Percentiles rank a stretch among this genome's conserved stretches.
Conservation (phyloP, 768 basidiomycete genomes). For the Phylloporus sp. region DNA sequence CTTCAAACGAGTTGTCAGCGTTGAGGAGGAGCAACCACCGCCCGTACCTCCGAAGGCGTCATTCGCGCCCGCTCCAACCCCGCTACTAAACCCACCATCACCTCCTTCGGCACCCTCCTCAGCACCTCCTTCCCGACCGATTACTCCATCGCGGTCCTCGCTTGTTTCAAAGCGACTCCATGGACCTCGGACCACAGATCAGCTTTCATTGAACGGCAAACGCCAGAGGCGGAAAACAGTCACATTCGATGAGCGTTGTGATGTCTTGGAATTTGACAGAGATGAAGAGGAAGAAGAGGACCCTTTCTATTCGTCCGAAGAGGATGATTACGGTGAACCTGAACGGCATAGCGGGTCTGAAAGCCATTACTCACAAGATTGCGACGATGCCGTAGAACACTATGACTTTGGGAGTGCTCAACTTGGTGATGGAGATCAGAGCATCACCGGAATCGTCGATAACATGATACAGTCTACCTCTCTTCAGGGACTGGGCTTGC, state of each 20-base stretch:
- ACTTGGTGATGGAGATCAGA: conserved; percentile 44
- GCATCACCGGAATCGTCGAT: conserved; percentile 69
- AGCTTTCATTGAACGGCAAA: conserved; percentile 27
- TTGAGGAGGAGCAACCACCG: conserved; percentile 30
- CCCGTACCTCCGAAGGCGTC: conserved; percentile 25
- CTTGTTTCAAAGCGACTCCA: conserved; percentile 71
- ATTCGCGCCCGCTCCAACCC: neutral
- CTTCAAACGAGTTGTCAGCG: conserved; percentile 44
- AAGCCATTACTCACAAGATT: conserved; percentile 9
- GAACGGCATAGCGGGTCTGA: conserved; percentile 14
- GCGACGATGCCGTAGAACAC: conserved; percentile 7
- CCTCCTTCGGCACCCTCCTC: conserved; percentile 32
- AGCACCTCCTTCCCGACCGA: conserved; percentile 40
- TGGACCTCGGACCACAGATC: conserved; percentile 63
- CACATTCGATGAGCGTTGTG: conserved; percentile 73
- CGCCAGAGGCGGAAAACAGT: conserved; percentile 72
- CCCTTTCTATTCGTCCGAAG: conserved; percentile 41
- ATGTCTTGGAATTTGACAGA: conserved; percentile 76
- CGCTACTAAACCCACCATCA: conserved; percentile 19
- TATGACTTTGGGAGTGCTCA: conserved; percentile 41
- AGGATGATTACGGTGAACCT: conserved; percentile 26
- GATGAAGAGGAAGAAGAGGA: conserved; percentile 57
- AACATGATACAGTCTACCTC: conserved; percentile 51
- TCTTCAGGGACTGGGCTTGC: conserved; percentile 23
- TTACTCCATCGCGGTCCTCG: conserved; percentile 50